Base-by-base conservation (phyloP, 345 rosid genomes). In the Excoecaria agallocha region DNA sequence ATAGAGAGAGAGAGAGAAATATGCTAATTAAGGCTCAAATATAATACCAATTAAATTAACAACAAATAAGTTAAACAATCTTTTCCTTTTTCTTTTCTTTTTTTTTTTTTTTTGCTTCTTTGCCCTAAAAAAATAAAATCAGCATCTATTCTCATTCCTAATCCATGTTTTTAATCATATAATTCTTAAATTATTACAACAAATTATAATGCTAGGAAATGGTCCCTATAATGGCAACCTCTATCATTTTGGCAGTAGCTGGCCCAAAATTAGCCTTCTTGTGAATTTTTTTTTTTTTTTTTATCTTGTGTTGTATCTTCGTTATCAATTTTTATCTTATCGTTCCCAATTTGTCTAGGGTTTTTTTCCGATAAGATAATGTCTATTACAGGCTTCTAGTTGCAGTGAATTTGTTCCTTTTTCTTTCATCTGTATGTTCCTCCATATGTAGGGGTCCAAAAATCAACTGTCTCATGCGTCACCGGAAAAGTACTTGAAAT, bases 361-460 rank as follows among this genome's bases (percentile, higher is more conserved):
- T 66, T 85, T 71, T n/a, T 66, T 6, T 3, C 8, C 15, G 80
- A 83, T 75, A 70, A 79, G 84, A 30, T 30, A 30, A 30, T 30
- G 30, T 30, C 1, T 30, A 30, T 30, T 30, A 30, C 30, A 30
- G 30, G 30, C 30, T 30, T 5, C 46, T 71, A 74, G 60, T 73
- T 74, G 83, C 63, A 54, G 66, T 73, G 80, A 85, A 81, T 83
- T 74, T 59, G 69, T 79, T 72, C 85, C 77, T 70, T 46, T 63
- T 62, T 51, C 16, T 74, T 56, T 84, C 88, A 96, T 85, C 97
- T 86, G 90, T 77, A 95, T 74, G 97, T 89, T 78, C 96, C 99
- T 80, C 99, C 97, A 79, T 89, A 93, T 82, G 99, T 93, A 30
- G 99, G 97, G 83, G 86, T 90, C 99, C 97, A 96, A 76, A 88